Evolutionary conservation across 129 eudicot genomes (phyloP).

Genomic region (Scalesia atractyloides): DNA sequence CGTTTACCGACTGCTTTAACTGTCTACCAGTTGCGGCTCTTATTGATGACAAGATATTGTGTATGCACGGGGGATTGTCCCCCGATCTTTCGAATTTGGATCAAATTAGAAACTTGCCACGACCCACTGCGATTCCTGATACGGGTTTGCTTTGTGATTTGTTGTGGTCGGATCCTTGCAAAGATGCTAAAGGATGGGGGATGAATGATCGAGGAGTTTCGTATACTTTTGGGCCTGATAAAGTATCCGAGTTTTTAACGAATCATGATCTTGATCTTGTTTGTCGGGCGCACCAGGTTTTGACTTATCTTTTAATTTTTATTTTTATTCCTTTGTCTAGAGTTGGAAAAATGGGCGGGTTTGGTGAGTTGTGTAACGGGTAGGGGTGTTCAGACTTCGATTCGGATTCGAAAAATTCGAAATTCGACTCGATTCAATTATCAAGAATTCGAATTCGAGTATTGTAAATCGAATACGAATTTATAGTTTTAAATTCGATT

Average conservation of each 20-base stretch:
- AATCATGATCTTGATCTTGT: constrained; percentile 77
- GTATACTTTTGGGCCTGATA: constrained; percentile 66
- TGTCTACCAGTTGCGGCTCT: constrained; percentile 82
- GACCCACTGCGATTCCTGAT: constrained; percentile 74
- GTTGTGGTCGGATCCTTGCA: constrained; percentile 74
- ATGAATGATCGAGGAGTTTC: constrained; percentile 77
- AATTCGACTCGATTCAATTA: too few species aligned
- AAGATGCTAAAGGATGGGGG: constrained; percentile 70
- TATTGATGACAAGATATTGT: constrained; percentile 69
- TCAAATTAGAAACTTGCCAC: constrained; percentile 62
- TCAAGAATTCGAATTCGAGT: too few species aligned
- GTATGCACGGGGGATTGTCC: constrained; percentile 85
- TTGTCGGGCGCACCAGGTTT: constrained; percentile 83
- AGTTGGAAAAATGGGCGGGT: too few species aligned
- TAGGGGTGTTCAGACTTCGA: too few species aligned
- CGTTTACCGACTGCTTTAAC: constrained; percentile 65
- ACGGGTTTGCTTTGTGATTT: constrained; percentile 77
- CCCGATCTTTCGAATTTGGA: constrained; percentile 62
- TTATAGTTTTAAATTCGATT: too few species aligned
- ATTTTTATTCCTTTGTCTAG: too few species aligned
- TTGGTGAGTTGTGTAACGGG: too few species aligned
- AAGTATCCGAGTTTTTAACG: constrained; percentile 66
- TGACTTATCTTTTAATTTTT: not conserved
- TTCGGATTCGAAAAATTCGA: too few species aligned
- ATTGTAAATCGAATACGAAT: too few species aligned